A percentile compares a stretch with the other conserved stretches of the same genome.
Evolutionary conservation across 225 moss, liverwort and hornwort species (phyloP).

Genomic region (Lunularia cruciata): DNA sequence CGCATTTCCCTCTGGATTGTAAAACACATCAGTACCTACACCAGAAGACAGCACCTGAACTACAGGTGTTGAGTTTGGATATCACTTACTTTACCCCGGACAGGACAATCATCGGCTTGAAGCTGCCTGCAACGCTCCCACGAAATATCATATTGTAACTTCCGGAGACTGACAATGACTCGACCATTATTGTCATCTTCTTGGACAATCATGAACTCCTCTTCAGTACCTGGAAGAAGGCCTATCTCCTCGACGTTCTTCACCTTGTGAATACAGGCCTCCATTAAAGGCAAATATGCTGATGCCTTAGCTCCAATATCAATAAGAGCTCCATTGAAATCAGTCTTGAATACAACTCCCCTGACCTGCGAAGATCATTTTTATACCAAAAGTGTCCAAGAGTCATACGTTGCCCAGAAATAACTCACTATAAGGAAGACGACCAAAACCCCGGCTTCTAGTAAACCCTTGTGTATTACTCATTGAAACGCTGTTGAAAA

Average conservation of each 20-base stretch:
- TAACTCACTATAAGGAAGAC: no score
- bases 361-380: slow-evolving; percentile 41
- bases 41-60: no score
- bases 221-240: slow-evolving; percentile 45
- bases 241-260: slow-evolving; percentile 54
- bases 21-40: no score
- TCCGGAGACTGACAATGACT: slow-evolving; percentile 85
- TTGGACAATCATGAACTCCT: slow-evolving; percentile 55
- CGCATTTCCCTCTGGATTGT: no score
- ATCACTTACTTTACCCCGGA: slow-evolving; percentile 70
- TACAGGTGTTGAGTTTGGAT: no score
- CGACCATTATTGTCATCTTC: slow-evolving; percentile 66
- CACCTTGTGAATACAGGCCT: slow-evolving; percentile 53
- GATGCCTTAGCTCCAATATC: slow-evolving; percentile 58
- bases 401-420: no score
- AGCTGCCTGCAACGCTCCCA: slow-evolving; percentile 95
- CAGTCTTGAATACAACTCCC: slow-evolving; percentile 87
- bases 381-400: no score
- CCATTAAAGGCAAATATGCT: slow-evolving; percentile 46
- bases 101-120: slow-evolving; percentile 81
- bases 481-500: no score
- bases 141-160: slow-evolving; percentile 86
- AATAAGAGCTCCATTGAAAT: slow-evolving; percentile 54
- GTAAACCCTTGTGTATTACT: no score
- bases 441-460: no score